Evolutionary conservation across 352 stramenopile genomes (phyloP).

Genomic region (Phytophthora litchii): DNA sequence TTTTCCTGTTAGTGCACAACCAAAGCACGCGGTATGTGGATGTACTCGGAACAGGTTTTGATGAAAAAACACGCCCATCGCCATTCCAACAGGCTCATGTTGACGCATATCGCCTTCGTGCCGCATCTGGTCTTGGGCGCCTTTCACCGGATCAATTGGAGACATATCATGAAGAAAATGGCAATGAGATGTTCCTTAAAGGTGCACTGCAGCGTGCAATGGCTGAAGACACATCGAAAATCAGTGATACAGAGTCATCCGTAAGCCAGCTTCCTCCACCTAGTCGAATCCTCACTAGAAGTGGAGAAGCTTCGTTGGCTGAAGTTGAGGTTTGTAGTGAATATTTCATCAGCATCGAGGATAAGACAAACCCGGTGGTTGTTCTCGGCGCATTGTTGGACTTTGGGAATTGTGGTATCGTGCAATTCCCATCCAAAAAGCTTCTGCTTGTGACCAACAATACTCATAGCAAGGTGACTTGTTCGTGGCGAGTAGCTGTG

Average conservation of each 20-base stretch:
- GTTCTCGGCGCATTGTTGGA: constrained; percentile 58
- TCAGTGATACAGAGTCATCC: constrained; percentile 7
- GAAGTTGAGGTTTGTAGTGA: constrained; percentile 82
- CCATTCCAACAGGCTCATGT: constrained; percentile 92
- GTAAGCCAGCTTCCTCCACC: constrained; percentile 19
- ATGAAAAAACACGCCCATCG: constrained; percentile 89
- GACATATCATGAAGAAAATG: constrained; percentile 70
- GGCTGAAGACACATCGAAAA: constrained; percentile 14
- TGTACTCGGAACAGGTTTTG: constrained; percentile 88
- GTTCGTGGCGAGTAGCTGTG: constrained; percentile 66
- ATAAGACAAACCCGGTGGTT: constrained; percentile 61
- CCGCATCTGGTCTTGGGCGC: constrained; percentile 55
- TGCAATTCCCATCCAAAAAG: constrained; percentile 71
- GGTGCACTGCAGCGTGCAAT: constrained; percentile 46
- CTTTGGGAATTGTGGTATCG: constrained; percentile 76
- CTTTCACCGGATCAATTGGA: constrained; percentile 88
- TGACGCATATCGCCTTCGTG: constrained; percentile 77
- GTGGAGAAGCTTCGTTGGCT: constrained; percentile 78
- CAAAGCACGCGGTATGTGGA: constrained; percentile 89
- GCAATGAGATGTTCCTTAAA: constrained; percentile 68
- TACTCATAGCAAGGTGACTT: constrained; percentile 88
- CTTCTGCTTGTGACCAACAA: constrained; percentile 84
- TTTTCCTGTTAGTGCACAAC: constrained; percentile 89
- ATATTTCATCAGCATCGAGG: constrained; percentile 81
- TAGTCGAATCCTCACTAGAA: constrained; percentile 75